Percentiles rank a stretch among this genome's conserved stretches.
These are phyloP conservation scores for Cymbopogon citratus DNA, from an alignment of 176 grass and related monocot genomes.

Conservation along the genomic window DNA sequence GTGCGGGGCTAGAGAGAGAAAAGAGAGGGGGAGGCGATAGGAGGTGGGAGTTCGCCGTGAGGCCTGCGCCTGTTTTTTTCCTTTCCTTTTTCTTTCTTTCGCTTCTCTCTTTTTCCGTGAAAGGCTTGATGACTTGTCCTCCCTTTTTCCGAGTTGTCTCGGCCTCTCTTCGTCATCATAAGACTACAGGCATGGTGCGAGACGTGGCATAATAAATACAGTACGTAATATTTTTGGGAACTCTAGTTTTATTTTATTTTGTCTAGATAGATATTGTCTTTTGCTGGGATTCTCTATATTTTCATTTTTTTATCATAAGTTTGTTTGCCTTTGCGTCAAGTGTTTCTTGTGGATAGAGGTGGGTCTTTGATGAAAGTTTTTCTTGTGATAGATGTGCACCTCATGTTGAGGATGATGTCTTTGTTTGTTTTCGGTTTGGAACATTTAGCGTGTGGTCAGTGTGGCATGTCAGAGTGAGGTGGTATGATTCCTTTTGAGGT, in stretches of 20 bases:
- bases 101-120: background rate
- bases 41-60: slow-evolving; percentile 39
- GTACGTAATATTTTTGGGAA: background rate
- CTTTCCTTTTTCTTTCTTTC: background rate
- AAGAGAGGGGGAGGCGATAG: slow-evolving; percentile 1
- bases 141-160: background rate
- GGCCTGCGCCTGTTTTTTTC: background rate
- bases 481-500: background rate
- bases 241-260: too few relatives aligned
- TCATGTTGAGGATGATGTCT: background rate
- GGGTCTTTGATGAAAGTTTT: background rate
- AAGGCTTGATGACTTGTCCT: background rate
- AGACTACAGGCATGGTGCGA: background rate
- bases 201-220: background rate
- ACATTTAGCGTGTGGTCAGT: too few relatives aligned
- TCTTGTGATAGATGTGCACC: background rate
- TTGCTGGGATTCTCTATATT: background rate
- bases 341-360: background rate
- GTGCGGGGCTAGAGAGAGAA: slow-evolving; percentile 14
- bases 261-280: background rate
- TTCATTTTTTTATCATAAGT: background rate
- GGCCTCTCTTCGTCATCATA: background rate
- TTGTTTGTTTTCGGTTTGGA: background rate
- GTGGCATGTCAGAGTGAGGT: background rate
- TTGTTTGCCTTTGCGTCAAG: background rate